Percentiles rank a stretch among this genome's conserved stretches.
phyloP scores from a whole-genome alignment of 192 early-diverging fungal species.

The Coemansia javaensis region DNA sequence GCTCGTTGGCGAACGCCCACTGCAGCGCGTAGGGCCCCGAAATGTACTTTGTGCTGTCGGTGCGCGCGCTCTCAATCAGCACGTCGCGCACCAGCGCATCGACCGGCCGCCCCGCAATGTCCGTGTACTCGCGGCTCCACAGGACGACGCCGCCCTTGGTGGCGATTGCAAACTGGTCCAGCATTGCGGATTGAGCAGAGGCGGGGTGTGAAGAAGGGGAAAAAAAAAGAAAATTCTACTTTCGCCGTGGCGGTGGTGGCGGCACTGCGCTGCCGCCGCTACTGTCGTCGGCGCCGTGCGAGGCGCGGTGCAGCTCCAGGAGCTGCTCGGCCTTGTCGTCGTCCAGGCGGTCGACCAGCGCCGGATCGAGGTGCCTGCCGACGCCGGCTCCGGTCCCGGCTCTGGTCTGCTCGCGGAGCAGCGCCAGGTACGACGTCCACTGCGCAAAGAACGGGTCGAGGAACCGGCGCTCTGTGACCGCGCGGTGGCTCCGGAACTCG shows the following conservation, averaged over 20 bases:
- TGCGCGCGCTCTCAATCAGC: conserved; percentile 67
- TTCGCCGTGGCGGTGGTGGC: conserved; percentile 2
- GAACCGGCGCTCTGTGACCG: conserved; percentile 32
- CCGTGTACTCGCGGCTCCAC: conserved; percentile 70
- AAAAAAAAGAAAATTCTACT: background rate
- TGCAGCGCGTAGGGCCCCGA: conserved; percentile 66
- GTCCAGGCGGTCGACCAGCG: conserved; percentile 31
- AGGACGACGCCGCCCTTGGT: conserved; percentile 86
- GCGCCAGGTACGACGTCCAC: conserved; percentile 35
- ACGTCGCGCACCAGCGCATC: conserved; percentile 71
- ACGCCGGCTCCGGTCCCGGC: background rate
- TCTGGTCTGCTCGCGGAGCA: conserved; percentile 21
- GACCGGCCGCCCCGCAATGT: conserved; percentile 57
- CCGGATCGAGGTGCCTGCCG: conserved; percentile 30
- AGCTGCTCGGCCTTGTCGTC: conserved; percentile 51
- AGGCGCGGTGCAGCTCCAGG: conserved; percentile 40
- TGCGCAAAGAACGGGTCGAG: conserved; percentile 42
- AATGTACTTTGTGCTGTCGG: conserved; percentile 55
- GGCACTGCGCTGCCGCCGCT: background rate
- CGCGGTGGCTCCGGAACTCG: conserved; percentile 44
- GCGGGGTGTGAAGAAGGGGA: background rate
- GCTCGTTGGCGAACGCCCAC: conserved; percentile 78
- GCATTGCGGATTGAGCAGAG: conserved; percentile 52
- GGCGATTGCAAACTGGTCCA: conserved; percentile 77
- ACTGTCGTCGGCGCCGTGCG: conserved; percentile 1